These are phyloP conservation scores for Candida tunisiensis DNA, from an alignment of 1,139 yeast species.

Conservation along the genomic window DNA sequence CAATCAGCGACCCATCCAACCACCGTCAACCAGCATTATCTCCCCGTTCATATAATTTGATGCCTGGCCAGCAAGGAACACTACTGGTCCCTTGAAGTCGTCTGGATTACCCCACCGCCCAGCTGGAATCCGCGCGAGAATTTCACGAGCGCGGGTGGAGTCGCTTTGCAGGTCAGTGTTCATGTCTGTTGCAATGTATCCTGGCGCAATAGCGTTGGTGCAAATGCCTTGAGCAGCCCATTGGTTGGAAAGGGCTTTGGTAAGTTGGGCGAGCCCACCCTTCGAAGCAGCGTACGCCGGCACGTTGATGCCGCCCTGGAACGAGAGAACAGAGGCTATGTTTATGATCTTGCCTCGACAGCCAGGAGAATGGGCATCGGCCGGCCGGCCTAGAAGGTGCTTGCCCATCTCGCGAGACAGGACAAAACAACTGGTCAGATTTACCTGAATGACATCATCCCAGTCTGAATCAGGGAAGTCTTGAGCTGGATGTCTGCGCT, in stretches of 20 bases:
- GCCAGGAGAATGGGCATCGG: conserved; percentile 25
- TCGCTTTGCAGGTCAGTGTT: conserved; percentile 23
- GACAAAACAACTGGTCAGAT: conserved; percentile 29
- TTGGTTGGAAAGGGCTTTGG: conserved; percentile 35
- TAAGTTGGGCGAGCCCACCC: conserved; percentile 32
- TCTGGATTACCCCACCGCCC: conserved; percentile 35
- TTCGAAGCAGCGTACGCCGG: conserved; percentile 38
- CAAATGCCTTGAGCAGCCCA: conserved; percentile 34
- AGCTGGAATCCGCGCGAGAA: conserved; percentile 31
- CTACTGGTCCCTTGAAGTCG: conserved; percentile 38
- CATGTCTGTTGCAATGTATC: conserved; percentile 37
- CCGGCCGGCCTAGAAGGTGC: conserved; percentile 20
- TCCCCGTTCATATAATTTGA: conserved; percentile 37
- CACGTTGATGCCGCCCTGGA: conserved; percentile 26
- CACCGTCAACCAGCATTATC: conserved; percentile 39
- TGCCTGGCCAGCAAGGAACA: conserved; percentile 33
- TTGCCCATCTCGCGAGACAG: conserved; percentile 30
- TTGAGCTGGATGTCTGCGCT: conserved; percentile 21
- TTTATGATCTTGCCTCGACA: conserved; percentile 44
- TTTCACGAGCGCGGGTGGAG: conserved; percentile 18
- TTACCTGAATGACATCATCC: conserved; percentile 31
- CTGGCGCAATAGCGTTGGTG: conserved; percentile 41
- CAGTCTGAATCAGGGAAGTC: conserved; percentile 25
- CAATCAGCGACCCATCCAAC: conserved; percentile 27
- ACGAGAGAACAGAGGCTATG: conserved; percentile 37